A percentile compares a stretch with the other conserved stretches of the same genome.
phyloP scores from a whole-genome alignment of 495 filamentous ascomycete genomes.

The Darksidea phi region DNA sequence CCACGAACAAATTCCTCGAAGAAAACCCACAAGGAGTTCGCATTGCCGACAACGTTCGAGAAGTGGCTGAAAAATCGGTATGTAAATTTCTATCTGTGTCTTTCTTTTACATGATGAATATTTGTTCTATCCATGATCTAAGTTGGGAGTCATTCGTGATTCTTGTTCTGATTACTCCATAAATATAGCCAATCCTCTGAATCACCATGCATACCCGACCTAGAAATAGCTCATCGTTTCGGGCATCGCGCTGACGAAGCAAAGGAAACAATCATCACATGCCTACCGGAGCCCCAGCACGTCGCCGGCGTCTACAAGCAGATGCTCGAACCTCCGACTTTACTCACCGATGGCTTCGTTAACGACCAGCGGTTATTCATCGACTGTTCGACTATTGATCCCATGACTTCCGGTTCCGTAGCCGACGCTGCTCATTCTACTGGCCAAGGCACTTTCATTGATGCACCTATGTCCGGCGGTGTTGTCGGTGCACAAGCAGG shows the following conservation, averaged over 20 bases:
- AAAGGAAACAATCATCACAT: conserved; percentile 45
- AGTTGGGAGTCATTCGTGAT: conserved; percentile 45
- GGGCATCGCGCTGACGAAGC: not conserved
- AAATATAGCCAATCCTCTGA: conserved; percentile 50
- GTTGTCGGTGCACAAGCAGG: conserved; percentile 50
- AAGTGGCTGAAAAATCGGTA: conserved; percentile 50
- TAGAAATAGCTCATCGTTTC: not conserved
- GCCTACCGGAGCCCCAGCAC: conserved; percentile 45
- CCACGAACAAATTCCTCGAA: conserved; percentile 43
- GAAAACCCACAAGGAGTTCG: conserved; percentile 41
- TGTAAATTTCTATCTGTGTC: conserved; percentile 22
- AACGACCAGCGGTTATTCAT: conserved; percentile 42
- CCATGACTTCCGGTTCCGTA: conserved; percentile 41
- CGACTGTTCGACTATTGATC: conserved; percentile 51
- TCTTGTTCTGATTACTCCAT: conserved; percentile 43
- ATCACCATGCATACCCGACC: not conserved
- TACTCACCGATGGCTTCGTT: conserved; percentile 41
- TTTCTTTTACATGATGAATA: conserved; percentile 36
- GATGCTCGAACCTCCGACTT: conserved; percentile 42
- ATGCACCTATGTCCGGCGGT: conserved; percentile 48
- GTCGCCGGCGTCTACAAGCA: conserved; percentile 45
- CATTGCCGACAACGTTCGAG: conserved; percentile 42
- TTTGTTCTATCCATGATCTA: conserved; percentile 47
- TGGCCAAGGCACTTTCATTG: conserved; percentile 41
- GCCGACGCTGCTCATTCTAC: conserved; percentile 32